Base-by-base conservation (phyloP, 179 eudicot genomes). In the Corrigiola litoralis region DNA sequence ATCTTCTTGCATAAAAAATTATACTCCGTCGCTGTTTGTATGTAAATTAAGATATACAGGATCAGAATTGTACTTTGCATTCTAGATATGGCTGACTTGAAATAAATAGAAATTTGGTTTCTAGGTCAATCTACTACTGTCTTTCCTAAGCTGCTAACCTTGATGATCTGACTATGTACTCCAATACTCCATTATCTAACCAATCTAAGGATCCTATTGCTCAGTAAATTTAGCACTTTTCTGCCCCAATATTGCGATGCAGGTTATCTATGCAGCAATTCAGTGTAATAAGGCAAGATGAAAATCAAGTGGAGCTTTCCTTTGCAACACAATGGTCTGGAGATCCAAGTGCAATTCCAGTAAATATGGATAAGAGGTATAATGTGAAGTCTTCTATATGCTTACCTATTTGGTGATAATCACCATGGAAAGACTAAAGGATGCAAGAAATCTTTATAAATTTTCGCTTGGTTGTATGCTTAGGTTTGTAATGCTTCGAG, bases 401-500 rank as follows among this genome's bases (percentile, higher is more conserved):
- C 2, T 12, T 12, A 24, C 27, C 16, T 61, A 27, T 12, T 17
- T 12, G 20, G 24, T 10, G 6, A 5, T 8, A 3, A 6, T 8
- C 16, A 32, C 10, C 40, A 5, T 27, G 3, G 37, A 32, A n/a
- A 7, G 7, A 54, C 8, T 18, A 13, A 31, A 34, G 14, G 7
- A 37, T 6, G 12, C 2, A 12, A 18, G 2, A 9, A 34, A 34
- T 4, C 18, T 3, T 50, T 20, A 6, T 3, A 4, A 2, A 11
- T 0, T 11, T 4, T 18, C 31, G 38, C 36, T 47, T 48, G n/a
- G 1, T 36, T 24, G 17, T 57, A 49, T 41, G 1, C 53, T n/a
- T 34, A 71, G 75, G 64, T 71, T 55, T n/a, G 63, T 71, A 33
- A 64, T 71, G 75, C 75, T 71, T 48, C 50, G 75, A 64, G 75